Evolutionary conservation across 352 stramenopile species (phyloP).

Genomic region (Phytophthora boehmeriae): DNA sequence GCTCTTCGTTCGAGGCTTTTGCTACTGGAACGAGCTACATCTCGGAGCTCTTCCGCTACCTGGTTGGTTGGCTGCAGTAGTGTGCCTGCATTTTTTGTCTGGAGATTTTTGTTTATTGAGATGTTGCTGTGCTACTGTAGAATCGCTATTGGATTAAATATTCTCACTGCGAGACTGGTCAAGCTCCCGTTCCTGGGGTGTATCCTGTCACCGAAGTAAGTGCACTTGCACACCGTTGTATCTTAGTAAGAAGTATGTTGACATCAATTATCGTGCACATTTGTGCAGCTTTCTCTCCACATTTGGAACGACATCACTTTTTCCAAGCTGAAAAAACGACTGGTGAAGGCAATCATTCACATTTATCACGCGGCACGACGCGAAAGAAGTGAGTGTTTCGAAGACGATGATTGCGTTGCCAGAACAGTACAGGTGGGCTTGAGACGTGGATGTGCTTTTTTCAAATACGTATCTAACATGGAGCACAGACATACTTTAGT

Average conservation of each 20-base stretch:
- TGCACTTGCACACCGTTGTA: not conserved
- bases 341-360: constrained; percentile 67
- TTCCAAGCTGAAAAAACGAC: constrained; percentile 66
- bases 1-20: constrained; percentile 71
- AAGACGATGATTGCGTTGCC: constrained; percentile 69
- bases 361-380: constrained; percentile 66
- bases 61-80: constrained; percentile 35
- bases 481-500: constrained; percentile 74
- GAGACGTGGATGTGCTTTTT: not conserved
- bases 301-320: constrained; percentile 88
- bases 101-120: not conserved
- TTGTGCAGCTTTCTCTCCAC: constrained; percentile 71
- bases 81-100: not conserved
- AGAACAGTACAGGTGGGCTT: constrained; percentile 68
- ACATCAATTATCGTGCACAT: not conserved
- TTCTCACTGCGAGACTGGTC: constrained; percentile 83
- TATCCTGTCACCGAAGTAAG: constrained; percentile 83
- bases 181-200: constrained; percentile 82
- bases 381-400: constrained; percentile 66
- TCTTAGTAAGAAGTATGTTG: not conserved
- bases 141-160: constrained; percentile 91
- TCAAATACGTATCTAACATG: constrained; percentile 1
- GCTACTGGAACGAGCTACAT: constrained; percentile 79
- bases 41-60: constrained; percentile 83
- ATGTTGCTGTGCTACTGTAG: constrained; percentile 22